These are phyloP conservation scores for Albugo laibachii DNA, from an alignment of 352 stramenopile genomes.

Conservation along the genomic window DNA sequence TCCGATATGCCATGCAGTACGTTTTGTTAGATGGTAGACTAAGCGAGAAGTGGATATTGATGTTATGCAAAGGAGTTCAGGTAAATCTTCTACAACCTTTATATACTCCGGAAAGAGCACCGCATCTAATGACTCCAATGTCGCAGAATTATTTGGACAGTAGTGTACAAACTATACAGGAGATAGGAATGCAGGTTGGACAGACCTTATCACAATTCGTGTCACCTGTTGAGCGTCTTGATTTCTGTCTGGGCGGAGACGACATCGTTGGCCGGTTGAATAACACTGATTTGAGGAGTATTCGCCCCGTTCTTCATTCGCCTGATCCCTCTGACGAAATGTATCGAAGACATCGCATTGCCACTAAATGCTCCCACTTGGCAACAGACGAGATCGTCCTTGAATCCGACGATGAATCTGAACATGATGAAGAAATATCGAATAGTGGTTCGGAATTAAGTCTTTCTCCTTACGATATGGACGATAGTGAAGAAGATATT, in stretches of 20 bases:
- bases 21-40: constrained; percentile 12
- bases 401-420: constrained; percentile 6
- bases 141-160: constrained; percentile 30
- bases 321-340: constrained; percentile 4
- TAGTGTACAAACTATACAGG: constrained; percentile 28
- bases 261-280: constrained; percentile 14
- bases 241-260: constrained; percentile 27
- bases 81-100: neutral
- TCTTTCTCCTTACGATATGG: constrained; percentile 37
- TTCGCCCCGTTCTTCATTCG: neutral
- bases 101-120: neutral
- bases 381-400: constrained; percentile 34
- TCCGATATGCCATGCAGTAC: constrained; percentile 27
- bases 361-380: constrained; percentile 11
- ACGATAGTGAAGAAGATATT: constrained; percentile 51
- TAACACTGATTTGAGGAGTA: constrained; percentile 10
- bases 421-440: constrained; percentile 10
- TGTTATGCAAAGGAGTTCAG: constrained; percentile 53
- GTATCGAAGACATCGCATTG: neutral
- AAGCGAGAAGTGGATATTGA: constrained; percentile 31
- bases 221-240: constrained; percentile 29
- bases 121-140: neutral
- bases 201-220: constrained; percentile 41
- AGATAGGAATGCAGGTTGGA: constrained; percentile 44
- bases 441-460: constrained; percentile 51